Evolutionary conservation across 768 basidiomycete genomes (phyloP).

Genomic region (Kwoniella heveanensis): DNA sequence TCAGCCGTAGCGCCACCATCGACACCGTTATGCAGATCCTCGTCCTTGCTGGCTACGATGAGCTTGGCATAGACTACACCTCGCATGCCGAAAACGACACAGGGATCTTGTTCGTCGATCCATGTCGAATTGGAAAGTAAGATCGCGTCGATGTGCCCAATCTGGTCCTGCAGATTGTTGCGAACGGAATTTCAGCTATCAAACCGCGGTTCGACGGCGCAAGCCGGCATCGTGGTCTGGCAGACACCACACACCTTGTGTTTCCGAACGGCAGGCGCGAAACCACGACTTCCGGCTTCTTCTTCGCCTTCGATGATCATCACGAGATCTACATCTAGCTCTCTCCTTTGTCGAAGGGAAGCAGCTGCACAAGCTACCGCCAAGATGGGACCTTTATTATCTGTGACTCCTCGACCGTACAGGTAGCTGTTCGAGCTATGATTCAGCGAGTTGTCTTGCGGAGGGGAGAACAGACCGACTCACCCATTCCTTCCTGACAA

Average conservation of each 20-base stretch:
- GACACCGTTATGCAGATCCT: constrained; percentile 89
- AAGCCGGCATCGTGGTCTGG: no score
- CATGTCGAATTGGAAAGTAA: constrained; percentile 85
- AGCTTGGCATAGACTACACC: constrained; percentile 89
- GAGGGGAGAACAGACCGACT: constrained; percentile 45
- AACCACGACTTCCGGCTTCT: constrained; percentile 88
- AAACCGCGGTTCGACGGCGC: no score
- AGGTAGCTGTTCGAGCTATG: constrained; percentile 40
- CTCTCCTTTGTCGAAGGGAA: constrained; percentile 69
- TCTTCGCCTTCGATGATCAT: constrained; percentile 96
- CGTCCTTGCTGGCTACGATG: constrained; percentile 71
- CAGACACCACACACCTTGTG: constrained; percentile 65
- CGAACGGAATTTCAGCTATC: no score
- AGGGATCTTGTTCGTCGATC: constrained; percentile 89
- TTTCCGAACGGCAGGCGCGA: constrained; percentile 71
- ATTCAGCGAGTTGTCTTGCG: background rate
- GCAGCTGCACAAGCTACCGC: constrained; percentile 88
- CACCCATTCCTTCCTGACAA: constrained; percentile 82
- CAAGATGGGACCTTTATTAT: constrained; percentile 94
- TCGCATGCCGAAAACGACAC: constrained; percentile 90
- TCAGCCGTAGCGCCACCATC: constrained; percentile 86
- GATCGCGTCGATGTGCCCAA: constrained; percentile 86
- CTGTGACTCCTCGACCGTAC: constrained; percentile 67
- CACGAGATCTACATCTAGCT: constrained; percentile 81
- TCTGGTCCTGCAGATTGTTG: constrained; percentile 70